Base-by-base conservation (phyloP, 2,329 filamentous ascomycete genomes). In the Metarhizium sp. region DNA sequence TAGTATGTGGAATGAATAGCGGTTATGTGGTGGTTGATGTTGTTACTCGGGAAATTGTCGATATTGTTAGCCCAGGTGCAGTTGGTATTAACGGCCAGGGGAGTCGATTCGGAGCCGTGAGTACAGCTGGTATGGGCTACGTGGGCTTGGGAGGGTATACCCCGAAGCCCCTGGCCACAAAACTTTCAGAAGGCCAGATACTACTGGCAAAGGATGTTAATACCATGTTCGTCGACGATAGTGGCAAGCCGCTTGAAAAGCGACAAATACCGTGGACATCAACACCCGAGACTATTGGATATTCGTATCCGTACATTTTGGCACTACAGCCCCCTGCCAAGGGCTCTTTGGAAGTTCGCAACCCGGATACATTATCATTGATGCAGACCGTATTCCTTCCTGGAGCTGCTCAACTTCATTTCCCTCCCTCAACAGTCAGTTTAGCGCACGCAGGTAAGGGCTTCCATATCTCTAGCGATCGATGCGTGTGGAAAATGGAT, bases 141-240 rank as follows among this genome's bases (percentile, higher is more conserved):
- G 95, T 97, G 81, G 92, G 92, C 1, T 85, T 97, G 67, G 91
- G 90, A 51, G 88, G 90, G 46, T 94, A 91, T 75, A 90, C 92
- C 55, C 92, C 94, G 2, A 95, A 90, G 65, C 95, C 94, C 6
- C 78, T 99, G 63, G 90, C 90, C 6, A 86, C 92, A 6, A 87
- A 87, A 62, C 78, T 99, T 13, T 82, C 84, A 2, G 88, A 95
- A 60, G 88, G 89, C 4, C 83, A 96, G 71, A 82, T 97, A 67
- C 74, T 99, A 57, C 78, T 99, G n/a, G 90, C 92, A n/a, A 96
- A 95, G 69, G 94, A 99, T 63, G 90, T 96, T 64, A 95, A 96
- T 68, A 95, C 92, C 1, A 75, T 96, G 53, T 99, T 99, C 68
- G 88, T 96, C 61, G 87, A 94, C 56, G 82, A 87, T 11, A 80